These are phyloP conservation scores for Aspergillus asperescens DNA, from an alignment of 495 filamentous ascomycete genomes.

Conservation along the genomic window DNA sequence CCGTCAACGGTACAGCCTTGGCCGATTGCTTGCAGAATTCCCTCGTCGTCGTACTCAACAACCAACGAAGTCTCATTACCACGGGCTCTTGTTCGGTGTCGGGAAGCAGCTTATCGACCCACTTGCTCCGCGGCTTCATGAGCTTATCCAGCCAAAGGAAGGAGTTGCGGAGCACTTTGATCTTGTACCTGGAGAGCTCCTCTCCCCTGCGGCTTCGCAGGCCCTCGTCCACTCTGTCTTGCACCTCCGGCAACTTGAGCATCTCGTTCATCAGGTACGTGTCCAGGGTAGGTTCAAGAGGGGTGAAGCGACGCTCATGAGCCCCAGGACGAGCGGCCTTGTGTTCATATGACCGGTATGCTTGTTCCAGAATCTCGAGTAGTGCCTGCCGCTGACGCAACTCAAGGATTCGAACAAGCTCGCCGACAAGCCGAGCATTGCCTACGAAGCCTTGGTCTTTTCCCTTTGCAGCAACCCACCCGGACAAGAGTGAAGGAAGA, in stretches of 20 bases:
- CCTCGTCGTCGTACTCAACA: background rate
- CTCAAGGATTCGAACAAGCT: background rate
- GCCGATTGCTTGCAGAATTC: background rate
- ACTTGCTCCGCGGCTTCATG: background rate
- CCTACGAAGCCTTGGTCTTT: background rate
- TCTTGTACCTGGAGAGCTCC: background rate
- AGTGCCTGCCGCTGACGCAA: background rate
- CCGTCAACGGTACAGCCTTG: background rate
- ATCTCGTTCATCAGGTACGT: background rate
- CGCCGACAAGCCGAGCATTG: background rate
- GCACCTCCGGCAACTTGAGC: background rate
- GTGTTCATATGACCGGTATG: background rate
- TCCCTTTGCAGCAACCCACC: background rate
- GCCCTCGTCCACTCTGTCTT: background rate
- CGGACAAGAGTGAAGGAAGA: background rate
- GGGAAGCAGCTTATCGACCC: background rate
- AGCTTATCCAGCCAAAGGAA: background rate
- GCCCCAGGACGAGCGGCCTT: background rate
- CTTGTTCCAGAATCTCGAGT: background rate
- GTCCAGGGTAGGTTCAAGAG: background rate
- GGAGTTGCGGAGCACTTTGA: background rate
- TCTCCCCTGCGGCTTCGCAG: background rate
- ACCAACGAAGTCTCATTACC: background rate
- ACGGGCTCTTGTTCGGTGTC: background rate
- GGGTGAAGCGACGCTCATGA: background rate